Base-by-base conservation (phyloP, 768 basidiomycete genomes). In the Solioccasus polychromus region DNA sequence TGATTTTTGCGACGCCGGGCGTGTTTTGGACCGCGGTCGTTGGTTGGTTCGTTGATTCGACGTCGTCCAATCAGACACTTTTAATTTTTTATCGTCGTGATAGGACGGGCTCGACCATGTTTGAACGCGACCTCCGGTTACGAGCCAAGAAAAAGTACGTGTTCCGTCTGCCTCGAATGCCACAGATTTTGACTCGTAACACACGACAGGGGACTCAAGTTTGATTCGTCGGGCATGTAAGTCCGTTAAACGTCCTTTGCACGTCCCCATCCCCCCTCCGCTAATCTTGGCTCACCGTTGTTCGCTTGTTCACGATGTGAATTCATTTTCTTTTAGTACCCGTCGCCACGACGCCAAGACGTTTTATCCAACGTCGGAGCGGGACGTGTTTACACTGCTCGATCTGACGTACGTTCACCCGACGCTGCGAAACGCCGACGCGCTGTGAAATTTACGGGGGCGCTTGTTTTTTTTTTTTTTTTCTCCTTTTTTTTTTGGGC, bases 101-200 rank as follows among this genome's bases (percentile, higher is more conserved):
- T n/a, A 89, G 88, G 88, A 86, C 85, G 5, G 92, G 93, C 1
- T 92, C 88, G 5, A 90, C 79, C 50, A 86, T 91, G 82, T 95
- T 96, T 60, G 80, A 95, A 64, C 71, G 91, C 22, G 93, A 95
- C 65, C 63, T 96, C 39, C 75, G 88, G 50, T 66, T 78, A 12
- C 87, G 82, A 78, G 85, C 85, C 2, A 88, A 88, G 34, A 62
- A 71, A 52, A 77, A 67, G 85, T 82, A 52, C 23, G 71, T 15
- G 46, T n/a, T 31, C 8, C 0, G 8, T 28, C 20, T 18, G 14
- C 29, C 15, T 32, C 24, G 19, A 25, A 29, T 12, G 18, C 4
- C 7, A 19, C 11, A 24, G 5, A 15, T 15, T 28, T 24, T 50
- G 29, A 44, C 43, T 47, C 45, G n/a, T 35, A 19, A 47, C 39